Evolutionary conservation across 768 basidiomycete species (phyloP).

Genomic region (Panellus pusillus): DNA sequence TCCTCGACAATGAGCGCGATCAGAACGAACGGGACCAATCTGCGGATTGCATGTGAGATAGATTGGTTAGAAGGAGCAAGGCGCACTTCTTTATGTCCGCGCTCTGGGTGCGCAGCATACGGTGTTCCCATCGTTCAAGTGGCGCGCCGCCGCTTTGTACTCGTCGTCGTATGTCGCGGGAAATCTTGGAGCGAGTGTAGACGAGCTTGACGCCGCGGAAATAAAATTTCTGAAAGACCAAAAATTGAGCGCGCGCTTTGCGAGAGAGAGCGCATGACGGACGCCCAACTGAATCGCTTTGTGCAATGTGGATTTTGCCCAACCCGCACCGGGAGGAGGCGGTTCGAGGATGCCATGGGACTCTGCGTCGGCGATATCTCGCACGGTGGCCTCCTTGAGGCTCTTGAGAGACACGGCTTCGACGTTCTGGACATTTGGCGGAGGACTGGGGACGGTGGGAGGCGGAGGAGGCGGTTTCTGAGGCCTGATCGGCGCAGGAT

Average conservation of each 20-base stretch:
- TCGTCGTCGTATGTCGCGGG: slow-evolving; percentile 53
- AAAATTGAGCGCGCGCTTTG: background rate
- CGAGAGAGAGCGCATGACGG: slow-evolving; percentile 20
- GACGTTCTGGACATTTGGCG: slow-evolving; percentile 17
- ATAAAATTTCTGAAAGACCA: slow-evolving; percentile 74
- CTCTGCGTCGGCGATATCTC: slow-evolving; percentile 65
- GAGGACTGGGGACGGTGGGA: slow-evolving; percentile 9
- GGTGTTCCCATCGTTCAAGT: slow-evolving; percentile 65
- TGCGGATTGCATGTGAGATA: slow-evolving; percentile 25
- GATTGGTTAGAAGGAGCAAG: slow-evolving; percentile 12
- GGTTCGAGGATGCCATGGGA: slow-evolving; percentile 68
- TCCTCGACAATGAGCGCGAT: slow-evolving; percentile 79
- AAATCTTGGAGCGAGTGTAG: slow-evolving; percentile 57
- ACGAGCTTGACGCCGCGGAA: slow-evolving; percentile 74
- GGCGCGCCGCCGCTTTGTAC: slow-evolving; percentile 59
- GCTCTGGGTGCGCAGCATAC: slow-evolving; percentile 66
- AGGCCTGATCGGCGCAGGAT: slow-evolving; percentile 9
- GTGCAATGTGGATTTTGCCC: slow-evolving; percentile 50
- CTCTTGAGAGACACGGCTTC: slow-evolving; percentile 24
- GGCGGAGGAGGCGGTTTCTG: slow-evolving; percentile 24
- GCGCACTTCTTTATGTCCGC: slow-evolving; percentile 70
- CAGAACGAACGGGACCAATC: slow-evolving; percentile 77
- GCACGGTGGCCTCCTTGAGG: slow-evolving; percentile 53
- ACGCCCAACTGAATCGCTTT: slow-evolving; percentile 49
- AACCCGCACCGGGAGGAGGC: slow-evolving; percentile 60